These are phyloP conservation scores for Leccinum obscurum DNA, from an alignment of 768 basidiomycete genomes.

Conservation along the genomic window DNA sequence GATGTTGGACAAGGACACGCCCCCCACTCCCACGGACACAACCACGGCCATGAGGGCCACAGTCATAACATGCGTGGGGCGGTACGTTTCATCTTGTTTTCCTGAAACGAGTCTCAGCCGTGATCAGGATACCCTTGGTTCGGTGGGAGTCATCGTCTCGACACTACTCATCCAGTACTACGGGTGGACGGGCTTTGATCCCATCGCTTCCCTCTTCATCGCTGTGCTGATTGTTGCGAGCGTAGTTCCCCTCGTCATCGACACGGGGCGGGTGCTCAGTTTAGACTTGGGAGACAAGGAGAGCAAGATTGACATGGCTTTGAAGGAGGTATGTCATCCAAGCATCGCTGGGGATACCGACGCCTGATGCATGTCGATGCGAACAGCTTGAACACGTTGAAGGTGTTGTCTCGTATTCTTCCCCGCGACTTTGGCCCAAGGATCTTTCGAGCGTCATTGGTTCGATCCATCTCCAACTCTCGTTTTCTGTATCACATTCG, in stretches of 20 bases:
- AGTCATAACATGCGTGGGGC: constrained; percentile 99
- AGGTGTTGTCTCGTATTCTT: constrained; percentile 78
- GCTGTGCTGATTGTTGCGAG: constrained; percentile 93
- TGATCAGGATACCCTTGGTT: constrained; percentile 86
- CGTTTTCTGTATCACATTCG: constrained; percentile 56
- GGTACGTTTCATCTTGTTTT: constrained; percentile 42
- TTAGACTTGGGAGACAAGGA: constrained; percentile 78
- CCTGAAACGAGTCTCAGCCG: constrained; percentile 9
- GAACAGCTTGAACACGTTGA: constrained; percentile 69
- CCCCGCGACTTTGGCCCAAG: constrained; percentile 94
- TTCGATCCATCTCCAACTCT: constrained; percentile 89
- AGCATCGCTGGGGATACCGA: neutral
- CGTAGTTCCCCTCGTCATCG: constrained; percentile 92
- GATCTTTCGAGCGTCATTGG: constrained; percentile 84
- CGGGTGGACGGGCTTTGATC: constrained; percentile 99
- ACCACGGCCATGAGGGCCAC: constrained; percentile 72
- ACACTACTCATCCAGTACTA: constrained; percentile 94
- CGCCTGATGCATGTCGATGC: neutral
- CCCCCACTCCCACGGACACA: constrained; percentile 52
- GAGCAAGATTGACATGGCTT: constrained; percentile 52
- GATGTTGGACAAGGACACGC: constrained; percentile 40
- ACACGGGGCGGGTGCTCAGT: constrained; percentile 85
- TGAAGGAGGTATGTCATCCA: constrained; percentile 55
- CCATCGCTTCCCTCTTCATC: constrained; percentile 96
- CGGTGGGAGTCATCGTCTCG: constrained; percentile 96